A percentile compares a stretch with the other conserved stretches of the same genome.
Evolutionary conservation across 352 stramenopile genomes (phyloP).

Genomic region (Blastocystis sp.): DNA sequence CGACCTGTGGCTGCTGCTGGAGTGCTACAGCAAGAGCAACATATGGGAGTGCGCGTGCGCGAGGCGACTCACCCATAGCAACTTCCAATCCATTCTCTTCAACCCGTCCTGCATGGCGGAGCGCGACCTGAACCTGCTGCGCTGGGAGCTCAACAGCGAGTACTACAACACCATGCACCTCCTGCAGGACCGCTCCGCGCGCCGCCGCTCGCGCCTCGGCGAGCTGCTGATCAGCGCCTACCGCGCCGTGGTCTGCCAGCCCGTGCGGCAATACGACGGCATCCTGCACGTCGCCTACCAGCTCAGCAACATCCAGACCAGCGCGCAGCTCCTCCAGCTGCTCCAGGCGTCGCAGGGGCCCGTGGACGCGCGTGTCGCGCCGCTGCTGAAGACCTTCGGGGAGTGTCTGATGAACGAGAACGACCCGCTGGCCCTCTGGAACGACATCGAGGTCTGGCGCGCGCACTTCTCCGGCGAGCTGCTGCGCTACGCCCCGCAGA

Average conservation of each 20-base stretch:
- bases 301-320: background rate
- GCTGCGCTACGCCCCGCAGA: background rate
- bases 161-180: background rate
- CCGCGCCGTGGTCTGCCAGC: background rate
- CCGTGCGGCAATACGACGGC: background rate
- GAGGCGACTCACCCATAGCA: background rate
- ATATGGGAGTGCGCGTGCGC: background rate
- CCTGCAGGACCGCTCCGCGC: background rate
- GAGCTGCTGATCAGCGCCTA: background rate
- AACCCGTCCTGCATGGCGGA: background rate
- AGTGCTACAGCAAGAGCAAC: conserved; percentile 31
- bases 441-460: conserved; percentile 35
- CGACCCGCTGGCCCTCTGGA: conserved; percentile 15
- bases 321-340: background rate
- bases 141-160: background rate
- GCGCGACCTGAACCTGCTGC: background rate
- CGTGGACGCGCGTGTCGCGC: background rate
- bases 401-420: conserved; percentile 11
- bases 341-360: background rate
- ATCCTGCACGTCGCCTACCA: conserved; percentile 14
- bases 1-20: conserved; percentile 9
- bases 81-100: background rate
- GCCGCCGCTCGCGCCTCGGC: background rate
- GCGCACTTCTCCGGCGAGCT: background rate
- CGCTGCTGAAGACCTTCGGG: conserved; percentile 2